Base-by-base conservation (phyloP, 169 alveolate genomes). In the Plasmodium billcollinsi region DNA sequence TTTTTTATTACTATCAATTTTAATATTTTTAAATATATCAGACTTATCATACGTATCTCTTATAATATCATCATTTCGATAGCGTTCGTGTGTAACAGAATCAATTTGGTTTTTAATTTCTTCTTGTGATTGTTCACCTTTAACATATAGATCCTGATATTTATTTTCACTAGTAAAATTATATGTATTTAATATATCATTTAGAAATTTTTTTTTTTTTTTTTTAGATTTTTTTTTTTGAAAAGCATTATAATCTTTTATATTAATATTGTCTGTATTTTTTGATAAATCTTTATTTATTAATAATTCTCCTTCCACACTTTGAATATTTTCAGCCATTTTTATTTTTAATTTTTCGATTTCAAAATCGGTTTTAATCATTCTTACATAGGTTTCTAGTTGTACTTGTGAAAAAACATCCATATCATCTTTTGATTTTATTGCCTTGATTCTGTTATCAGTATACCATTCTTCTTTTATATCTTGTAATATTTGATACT, bases 301-400 rank as follows among this genome's bases (percentile, higher is more conserved):
- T 8, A 86, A 50, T 21, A 86, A 24, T 54, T 86, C 92, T 8
- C 92, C 92, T 39, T 88, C 88, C n/a, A 33, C 63, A 58, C 75
- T 80, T 52, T 67, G 78, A 20, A 74, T 88, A 45, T 95, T 93
- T 54, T 78, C 90, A 0, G 96, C 92, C 93, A 93, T 88, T 26
- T 88, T 90, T 9, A 80, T 93, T 59, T 94, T 95, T 65, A 95
- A 73, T 62, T 78, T 92, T 73, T 95, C 97, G n/a, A 95, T 95
- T 92, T 95, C 97, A 29, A 93, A 94, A 39, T 94, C 95, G 2
- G 95, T 95, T 21, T 92, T 94, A 11, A 95, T 90, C 76, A 94
- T 95, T 65, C 96, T 92, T 58, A 95, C 89, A 73, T 95, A 97
- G 8, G 96, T 95, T 67, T 94, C 94, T n/a, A 96, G 90, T 74